Evolutionary conservation across 306 rosid genomes (phyloP), one percentile per base, ranked within the genome.

Genomic region (Quercus mongolica): DNA sequence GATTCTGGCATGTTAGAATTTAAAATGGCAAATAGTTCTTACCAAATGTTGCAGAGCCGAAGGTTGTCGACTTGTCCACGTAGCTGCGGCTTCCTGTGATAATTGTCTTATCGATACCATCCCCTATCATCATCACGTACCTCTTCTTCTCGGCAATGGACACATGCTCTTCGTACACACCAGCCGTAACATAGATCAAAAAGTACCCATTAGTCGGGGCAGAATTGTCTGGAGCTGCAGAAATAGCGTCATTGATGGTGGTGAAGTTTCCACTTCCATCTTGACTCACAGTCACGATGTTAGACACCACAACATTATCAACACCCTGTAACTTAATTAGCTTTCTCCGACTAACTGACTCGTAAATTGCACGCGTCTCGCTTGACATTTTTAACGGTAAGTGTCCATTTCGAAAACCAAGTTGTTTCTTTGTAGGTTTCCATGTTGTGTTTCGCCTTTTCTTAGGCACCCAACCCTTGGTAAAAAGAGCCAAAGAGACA

Each of bases 21-120:
- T 56, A 21, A 59, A 59, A 5, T 59, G 65, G 23, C 4, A 11
- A 14, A 73, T 56, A 72, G 5, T 1, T 6, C 87, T 87, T 83
- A 92, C 98, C 94, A 56, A 94, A 81, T 33, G 97, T 92, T 14
- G 98, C 92, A 6, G 97, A 92, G 69, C 89, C 86, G 85, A 90
- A 94, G 11, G 98, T 94, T 14, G 98, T 94, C 85, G 83, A 94
- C 5, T 89, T 90, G 77, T 94, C 98, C 0, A 46, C 88, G 8
- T 89, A 91, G 67, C 88, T 94, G 41, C 87, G 90, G 75, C 84
- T 87, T 9, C 98, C 97, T 4, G 97, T 94, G 78, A 94, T 75
- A 3, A 94, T 76, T 0, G 96, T 94, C 75, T 74, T 88, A 52
- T 90, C 90, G 69, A 92, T 90, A 0, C 98, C 97, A 15, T 90